A percentile compares a stretch with the other conserved stretches of the same genome.
Evolutionary conservation across 2,329 filamentous ascomycete species (phyloP).

Genomic region (Rugonectria rugulosa): DNA sequence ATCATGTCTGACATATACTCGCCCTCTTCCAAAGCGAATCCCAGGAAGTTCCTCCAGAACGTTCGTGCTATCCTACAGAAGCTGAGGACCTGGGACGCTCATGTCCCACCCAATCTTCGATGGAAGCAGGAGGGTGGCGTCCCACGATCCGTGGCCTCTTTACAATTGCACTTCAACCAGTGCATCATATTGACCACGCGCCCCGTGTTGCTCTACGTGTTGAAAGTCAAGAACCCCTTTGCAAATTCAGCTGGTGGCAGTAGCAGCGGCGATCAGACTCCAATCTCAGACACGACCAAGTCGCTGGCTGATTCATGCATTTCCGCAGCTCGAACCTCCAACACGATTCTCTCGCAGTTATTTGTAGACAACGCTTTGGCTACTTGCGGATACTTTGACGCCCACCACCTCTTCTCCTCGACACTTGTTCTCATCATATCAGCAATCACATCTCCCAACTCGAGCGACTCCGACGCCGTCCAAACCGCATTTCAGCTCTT

Average conservation of each 20-base stretch:
- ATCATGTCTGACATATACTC: conserved; percentile 24
- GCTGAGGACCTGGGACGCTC: conserved; percentile 23
- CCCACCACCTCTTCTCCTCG: conserved; percentile 23
- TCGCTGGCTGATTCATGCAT: conserved; percentile 24
- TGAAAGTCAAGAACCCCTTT: conserved; percentile 21
- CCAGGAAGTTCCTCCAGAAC: conserved; percentile 17
- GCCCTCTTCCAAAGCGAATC: conserved; percentile 20
- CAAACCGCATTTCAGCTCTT: conserved; percentile 24
- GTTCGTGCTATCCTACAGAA: conserved; percentile 20
- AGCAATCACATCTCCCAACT: conserved; percentile 22
- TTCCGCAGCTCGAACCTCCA: conserved; percentile 22
- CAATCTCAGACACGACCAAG: conserved; percentile 21
- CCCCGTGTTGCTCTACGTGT: conserved; percentile 21
- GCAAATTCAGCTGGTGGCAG: not conserved
- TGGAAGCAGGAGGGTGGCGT: conserved; percentile 15
- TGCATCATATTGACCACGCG: conserved; percentile 25
- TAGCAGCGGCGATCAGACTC: not conserved
- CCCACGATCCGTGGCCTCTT: conserved; percentile 20
- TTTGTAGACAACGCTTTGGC: conserved; percentile 24
- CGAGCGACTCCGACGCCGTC: conserved; percentile 23
- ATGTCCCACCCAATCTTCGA: conserved; percentile 15
- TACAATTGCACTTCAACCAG: conserved; percentile 24
- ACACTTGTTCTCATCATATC: conserved; percentile 26
- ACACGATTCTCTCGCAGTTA: conserved; percentile 19
- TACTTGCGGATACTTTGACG: conserved; percentile 25